Base-by-base conservation (phyloP, 2,329 filamentous ascomycete species). In the Diaporthe velutina region DNA sequence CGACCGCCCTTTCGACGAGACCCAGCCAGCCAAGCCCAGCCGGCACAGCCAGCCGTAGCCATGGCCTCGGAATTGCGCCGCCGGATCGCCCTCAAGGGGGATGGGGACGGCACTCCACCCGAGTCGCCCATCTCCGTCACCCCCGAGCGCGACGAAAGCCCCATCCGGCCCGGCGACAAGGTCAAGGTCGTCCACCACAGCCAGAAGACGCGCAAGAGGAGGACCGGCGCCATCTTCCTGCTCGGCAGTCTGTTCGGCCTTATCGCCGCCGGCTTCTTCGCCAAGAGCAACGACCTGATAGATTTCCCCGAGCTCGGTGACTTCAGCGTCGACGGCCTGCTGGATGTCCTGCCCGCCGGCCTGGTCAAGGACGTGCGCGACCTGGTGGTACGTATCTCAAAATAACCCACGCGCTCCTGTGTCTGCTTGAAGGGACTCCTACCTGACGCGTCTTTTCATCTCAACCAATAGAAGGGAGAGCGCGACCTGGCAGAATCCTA, bases 211-310 rank as follows among this genome's bases (percentile, higher is more conserved):
- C 90, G 90, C 77, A 97, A 96, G 85, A 91, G 94, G 78, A 91
- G 93, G 76, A 94, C 91, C 83, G 92, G 93, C 3, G 91, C 97
- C 80, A 94, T 98, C 38, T 98, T 99, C 83, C 86, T 93, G 13
- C 88, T 99, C 28, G 97, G 97, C 42, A 95, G 95, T 54, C 80
- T 99, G n/a, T 96, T 97, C 79, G 97, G 97, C 17, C 90, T 99
- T 73, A 86, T 98, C n/a, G 89, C 93, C 3, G 97, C 97, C 2
- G 93, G 95, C 40, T 95, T 98, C 83, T 97, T 99, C 79, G 96
- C 96, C 40, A 93, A 93, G 78, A 94, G 90, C 82, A 97, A 96
- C 84, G 95, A 98, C 81, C 89, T 98, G 77, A 96, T 98, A 77
- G 95, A 95, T 76, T 88, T 98, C 77, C 90, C 90, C 19, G 91